A percentile compares a stretch with the other conserved stretches of the same genome.
phyloP scores from a whole-genome alignment of 1,139 yeast genomes.

The Suhomyces kunorum region DNA sequence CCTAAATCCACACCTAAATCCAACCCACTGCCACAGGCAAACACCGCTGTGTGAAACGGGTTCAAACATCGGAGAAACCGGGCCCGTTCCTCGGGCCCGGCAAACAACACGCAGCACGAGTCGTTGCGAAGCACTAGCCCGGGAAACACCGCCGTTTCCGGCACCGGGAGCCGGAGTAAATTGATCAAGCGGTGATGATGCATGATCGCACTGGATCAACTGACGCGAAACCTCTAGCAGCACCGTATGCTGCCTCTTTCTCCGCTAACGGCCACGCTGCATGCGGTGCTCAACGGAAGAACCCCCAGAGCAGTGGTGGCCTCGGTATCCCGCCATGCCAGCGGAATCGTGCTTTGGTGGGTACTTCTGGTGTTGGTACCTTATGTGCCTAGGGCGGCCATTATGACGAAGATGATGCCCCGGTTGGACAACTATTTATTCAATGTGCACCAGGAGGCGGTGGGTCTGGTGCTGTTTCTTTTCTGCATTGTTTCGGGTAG shows the following conservation, averaged over 20 bases:
- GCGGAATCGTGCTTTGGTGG: constrained; percentile 10
- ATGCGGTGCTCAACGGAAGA: constrained; percentile 10
- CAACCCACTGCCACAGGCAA: constrained; percentile 11
- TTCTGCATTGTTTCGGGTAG: constrained; percentile 10
- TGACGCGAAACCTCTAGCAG: too few species aligned
- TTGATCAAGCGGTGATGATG: not conserved
- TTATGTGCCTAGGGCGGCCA: constrained; percentile 8
- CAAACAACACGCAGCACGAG: not conserved
- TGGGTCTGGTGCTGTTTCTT: constrained; percentile 10
- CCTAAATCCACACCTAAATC: not conserved
- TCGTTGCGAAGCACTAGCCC: not conserved
- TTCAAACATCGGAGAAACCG: constrained; percentile 3
- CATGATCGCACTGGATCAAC: not conserved
- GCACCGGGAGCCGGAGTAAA: not conserved
- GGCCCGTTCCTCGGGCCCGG: not conserved
- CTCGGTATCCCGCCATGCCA: constrained; percentile 3
- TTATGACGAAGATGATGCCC: constrained; percentile 6
- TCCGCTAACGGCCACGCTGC: too few species aligned
- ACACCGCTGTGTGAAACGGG: not conserved
- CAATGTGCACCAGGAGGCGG: constrained; percentile 3
- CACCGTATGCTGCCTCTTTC: too few species aligned
- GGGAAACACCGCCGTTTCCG: not conserved
- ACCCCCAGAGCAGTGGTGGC: constrained; percentile 2
- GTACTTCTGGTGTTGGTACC: constrained; percentile 6
- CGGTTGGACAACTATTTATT: constrained; percentile 11